Evolutionary conservation across 2,329 filamentous ascomycete species (phyloP).

Genomic region (Aspergillus pseudoterreus): DNA sequence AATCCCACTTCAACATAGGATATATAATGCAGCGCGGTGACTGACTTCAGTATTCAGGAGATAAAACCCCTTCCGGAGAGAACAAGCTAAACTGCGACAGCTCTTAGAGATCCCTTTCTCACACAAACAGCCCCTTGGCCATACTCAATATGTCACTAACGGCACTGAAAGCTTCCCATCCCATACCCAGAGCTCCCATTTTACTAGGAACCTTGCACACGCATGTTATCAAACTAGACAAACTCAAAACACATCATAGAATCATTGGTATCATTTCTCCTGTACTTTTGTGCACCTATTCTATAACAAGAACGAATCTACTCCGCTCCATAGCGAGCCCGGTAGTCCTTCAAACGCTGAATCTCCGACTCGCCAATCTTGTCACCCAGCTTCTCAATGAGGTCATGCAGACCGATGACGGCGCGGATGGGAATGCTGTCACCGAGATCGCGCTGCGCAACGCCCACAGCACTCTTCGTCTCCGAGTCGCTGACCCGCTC

Average conservation of each 20-base stretch:
- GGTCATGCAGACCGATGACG: constrained; percentile 69
- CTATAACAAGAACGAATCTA: constrained; percentile 15
- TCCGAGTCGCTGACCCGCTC: constrained; percentile 58
- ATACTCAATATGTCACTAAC: too few relatives aligned
- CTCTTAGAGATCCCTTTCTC: too few relatives aligned
- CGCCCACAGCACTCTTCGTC: constrained; percentile 74
- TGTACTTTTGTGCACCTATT: background rate
- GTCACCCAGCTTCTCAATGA: constrained; percentile 65
- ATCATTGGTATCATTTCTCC: constrained; percentile 21
- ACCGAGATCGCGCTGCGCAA: constrained; percentile 76
- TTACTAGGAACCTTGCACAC: too few relatives aligned
- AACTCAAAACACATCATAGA: background rate
- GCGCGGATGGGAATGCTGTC: constrained; percentile 69
- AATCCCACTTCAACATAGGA: too few relatives aligned
- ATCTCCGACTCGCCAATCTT: constrained; percentile 62
- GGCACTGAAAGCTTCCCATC: too few relatives aligned
- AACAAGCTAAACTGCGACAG: too few relatives aligned
- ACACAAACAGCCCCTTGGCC: too few relatives aligned
- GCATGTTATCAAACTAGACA: background rate
- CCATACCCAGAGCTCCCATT: too few relatives aligned
- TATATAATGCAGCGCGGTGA: too few relatives aligned
- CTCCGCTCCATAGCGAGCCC: constrained; percentile 43
- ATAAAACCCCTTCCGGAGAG: too few relatives aligned
- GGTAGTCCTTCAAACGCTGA: constrained; percentile 69
- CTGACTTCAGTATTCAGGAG: too few relatives aligned